Base-by-base conservation (phyloP, 345 rosid genomes). In the Carallia pectinifolia region DNA sequence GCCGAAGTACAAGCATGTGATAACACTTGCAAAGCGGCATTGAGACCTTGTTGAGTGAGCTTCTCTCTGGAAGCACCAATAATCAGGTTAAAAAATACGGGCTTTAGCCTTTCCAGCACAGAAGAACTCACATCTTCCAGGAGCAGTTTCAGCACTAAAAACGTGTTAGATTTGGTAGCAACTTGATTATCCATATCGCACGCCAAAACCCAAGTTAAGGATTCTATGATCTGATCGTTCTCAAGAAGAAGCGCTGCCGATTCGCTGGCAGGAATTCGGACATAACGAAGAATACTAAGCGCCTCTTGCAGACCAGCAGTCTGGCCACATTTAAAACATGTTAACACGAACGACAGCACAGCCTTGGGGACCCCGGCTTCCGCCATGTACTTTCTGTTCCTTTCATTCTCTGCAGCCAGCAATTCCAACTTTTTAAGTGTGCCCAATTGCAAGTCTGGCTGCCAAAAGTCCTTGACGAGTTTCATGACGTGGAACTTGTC, bases 121-220 rank as follows among this genome's bases (percentile, higher is more conserved):
- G 65, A 56, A 27, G 85, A 70, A 27, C 82, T 76, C 4, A 80
- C 78, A 1, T 81, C 67, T 75, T 79, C 77, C 13, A 87, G 37
- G 50, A 89, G 54, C 4, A 47, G 65, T 66, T 79, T 83, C 71
- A 90, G 53, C 4, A 84, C 81, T 7, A 66, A 64, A 33, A 81
- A 72, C 3, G 84, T 81, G 38, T 86, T 74, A 5, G 87, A 86
- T 74, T 77, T 85, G 48, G 80, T 65, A 4, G 50, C 18, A 52
- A 56, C 44, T 34, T 39, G 70, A 76, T 78, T 61, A 59, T 75
- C 70, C 19, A 58, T 53, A 34, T 76, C 73, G 23, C 58, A 36
- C 36, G 75, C 80, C 58, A 93, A 75, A 67, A 86, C 63, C 90
- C 88, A 84, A 15, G 83, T 76, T 54, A 93, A 55, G 3, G 92